A percentile compares a stretch with the other conserved stretches of the same genome.
Evolutionary conservation across 208 protist species (phyloP).

Genomic region (Trypanosoma caninum): DNA sequence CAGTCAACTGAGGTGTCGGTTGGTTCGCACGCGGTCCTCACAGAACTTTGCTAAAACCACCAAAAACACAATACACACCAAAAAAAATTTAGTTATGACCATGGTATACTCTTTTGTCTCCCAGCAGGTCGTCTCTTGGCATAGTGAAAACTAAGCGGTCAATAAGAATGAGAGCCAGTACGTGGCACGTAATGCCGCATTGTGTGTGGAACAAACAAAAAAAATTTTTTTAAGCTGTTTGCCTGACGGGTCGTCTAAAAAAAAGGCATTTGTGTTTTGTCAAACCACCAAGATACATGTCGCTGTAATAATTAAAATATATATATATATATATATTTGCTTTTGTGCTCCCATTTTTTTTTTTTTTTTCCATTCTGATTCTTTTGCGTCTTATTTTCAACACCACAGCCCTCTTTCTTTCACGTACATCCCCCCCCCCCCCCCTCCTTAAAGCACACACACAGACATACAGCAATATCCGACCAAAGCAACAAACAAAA

Average conservation of each 20-base stretch:
- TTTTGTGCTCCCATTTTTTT: too few species aligned
- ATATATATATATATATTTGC: too few species aligned
- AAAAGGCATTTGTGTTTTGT: too few species aligned
- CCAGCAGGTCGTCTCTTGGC: background rate
- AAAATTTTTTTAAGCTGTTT: too few species aligned
- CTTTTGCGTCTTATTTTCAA: too few species aligned
- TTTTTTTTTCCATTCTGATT: too few species aligned
- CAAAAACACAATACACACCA: conserved; percentile 9
- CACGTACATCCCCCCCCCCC: too few species aligned
- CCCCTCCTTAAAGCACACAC: too few species aligned
- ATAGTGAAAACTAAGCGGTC: conserved; percentile 11
- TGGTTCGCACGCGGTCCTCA: conserved; percentile 12
- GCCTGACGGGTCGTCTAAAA: too few species aligned
- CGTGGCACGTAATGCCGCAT: conserved; percentile 23
- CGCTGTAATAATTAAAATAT: too few species aligned
- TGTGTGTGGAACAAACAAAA: conserved; percentile 17
- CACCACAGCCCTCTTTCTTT: too few species aligned
- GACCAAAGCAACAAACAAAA: background rate
- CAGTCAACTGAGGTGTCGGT: conserved; percentile 18
- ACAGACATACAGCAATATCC: background rate
- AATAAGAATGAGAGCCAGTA: conserved; percentile 11
- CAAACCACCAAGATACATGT: too few species aligned
- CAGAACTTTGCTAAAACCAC: conserved; percentile 13
- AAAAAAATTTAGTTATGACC: conserved; percentile 1
- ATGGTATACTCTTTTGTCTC: background rate